Evolutionary conservation across 2,329 filamentous ascomycete genomes (phyloP).

Genomic region (Cercospora canescens): DNA sequence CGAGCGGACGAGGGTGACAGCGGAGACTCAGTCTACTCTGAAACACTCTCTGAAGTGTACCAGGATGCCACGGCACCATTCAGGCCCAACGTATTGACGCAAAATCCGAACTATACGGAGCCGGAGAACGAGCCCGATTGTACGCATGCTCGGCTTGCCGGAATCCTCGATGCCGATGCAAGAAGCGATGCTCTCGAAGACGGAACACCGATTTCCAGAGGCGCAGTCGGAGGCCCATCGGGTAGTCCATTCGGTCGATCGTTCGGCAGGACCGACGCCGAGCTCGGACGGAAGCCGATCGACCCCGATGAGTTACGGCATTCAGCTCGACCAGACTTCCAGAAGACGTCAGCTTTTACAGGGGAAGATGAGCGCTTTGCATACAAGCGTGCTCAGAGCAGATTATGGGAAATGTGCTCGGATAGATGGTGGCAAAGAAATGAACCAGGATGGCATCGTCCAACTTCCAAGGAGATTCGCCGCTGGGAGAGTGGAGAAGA

Average conservation of each 20-base stretch:
- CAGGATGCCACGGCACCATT: constrained; percentile 77
- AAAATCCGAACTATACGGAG: constrained; percentile 45
- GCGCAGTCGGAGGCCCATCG: constrained; percentile 22
- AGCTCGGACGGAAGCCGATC: constrained; percentile 36
- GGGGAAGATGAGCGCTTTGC: constrained; percentile 82
- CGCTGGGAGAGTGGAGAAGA: constrained; percentile 60
- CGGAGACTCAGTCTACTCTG: constrained; percentile 60
- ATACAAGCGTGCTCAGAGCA: constrained; percentile 72
- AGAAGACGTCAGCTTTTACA: constrained; percentile 66
- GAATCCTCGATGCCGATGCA: constrained; percentile 43
- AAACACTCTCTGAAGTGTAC: constrained; percentile 71
- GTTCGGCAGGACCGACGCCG: constrained; percentile 34
- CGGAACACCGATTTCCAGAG: constrained; percentile 20
- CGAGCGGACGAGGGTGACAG: constrained; percentile 23
- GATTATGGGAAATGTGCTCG: constrained; percentile 82
- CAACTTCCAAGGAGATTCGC: constrained; percentile 62
- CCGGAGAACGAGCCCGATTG: constrained; percentile 37
- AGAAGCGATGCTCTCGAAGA: constrained; percentile 51
- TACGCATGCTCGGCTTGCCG: constrained; percentile 38
- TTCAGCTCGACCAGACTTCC: constrained; percentile 58
- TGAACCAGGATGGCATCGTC: constrained; percentile 66
- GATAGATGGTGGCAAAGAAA: constrained; percentile 67
- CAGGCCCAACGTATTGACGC: constrained; percentile 73
- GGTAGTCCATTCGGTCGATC: constrained; percentile 38
- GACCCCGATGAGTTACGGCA: constrained; percentile 35